Base-by-base conservation (phyloP, 108 stramenopile species). In the Chaetoceros muelleri region DNA sequence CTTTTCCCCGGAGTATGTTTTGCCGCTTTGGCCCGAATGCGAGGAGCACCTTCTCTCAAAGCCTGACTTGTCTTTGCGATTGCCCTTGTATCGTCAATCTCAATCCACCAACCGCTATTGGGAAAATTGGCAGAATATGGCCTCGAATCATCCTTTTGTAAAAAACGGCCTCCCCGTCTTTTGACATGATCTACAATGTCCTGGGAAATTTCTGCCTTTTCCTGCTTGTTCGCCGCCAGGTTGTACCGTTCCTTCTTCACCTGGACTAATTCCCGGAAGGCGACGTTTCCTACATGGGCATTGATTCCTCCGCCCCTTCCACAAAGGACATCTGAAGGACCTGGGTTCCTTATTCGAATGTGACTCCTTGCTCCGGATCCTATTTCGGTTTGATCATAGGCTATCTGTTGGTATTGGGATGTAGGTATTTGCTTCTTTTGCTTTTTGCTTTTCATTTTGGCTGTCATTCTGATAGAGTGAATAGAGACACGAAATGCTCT, bases 231-330 rank as follows among this genome's bases (percentile, higher is more conserved):
- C 10, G 40, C 28, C 23, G 84, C 90, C 27, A 87, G 69, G 62
- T 76, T 83, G 73, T 91, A 91, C 3, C 51, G 61, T 22, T 80
- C 70, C 60, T 82, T 84, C 24, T 81, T 78, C 7, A 67, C 67
- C 17, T 57, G 54, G 17, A 91, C 78, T 85, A 83, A 87, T 51
- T 72, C 67, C 26, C 90, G 80, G 56, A 91, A 91, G 2, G 48
- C 62, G 23, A 61, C 53, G 58, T 91, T 91, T 17, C 90, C 90
- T 23, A 52, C 46, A 55, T 91, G 90, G 13, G 73, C 24, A 52
- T 91, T 91, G 58, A 91, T 91, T 27, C 74, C 76, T 30, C 89
- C 89, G 19, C 89, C 89, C 55, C 89, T 55, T 40, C 89, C 89
- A 44, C 79, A 80, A 0, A 90, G 71, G 23, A 82, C 81, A 58